Base-by-base conservation (phyloP, 331 rosid genomes). In the Dryas integrifolia region DNA sequence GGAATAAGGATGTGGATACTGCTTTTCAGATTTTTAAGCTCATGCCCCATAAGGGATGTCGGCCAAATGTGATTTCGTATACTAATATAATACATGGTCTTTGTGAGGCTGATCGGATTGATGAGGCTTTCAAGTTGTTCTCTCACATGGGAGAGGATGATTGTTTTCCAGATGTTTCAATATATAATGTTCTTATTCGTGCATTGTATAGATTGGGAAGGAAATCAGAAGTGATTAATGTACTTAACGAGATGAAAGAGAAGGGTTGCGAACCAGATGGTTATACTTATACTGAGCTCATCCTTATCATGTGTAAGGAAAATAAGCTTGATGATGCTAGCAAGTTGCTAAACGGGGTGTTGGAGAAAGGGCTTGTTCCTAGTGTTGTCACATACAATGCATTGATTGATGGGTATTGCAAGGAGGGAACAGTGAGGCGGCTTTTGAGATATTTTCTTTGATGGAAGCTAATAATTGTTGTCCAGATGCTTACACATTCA, bases 81-180 rank as follows among this genome's bases (percentile, higher is more conserved):
- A 62, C 59, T 7, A 61, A 40, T 51, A 7, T 73, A 4, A 62
- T 73, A 10, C 70, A 64, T 9, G 77, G 77, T 26, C 38, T 73
- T 52, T 73, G 77, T 62, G 77, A 62, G 67, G 77, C 77, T 13
- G 40, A 21, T 30, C 41, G 12, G 60, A 39, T 62, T 50, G 77
- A 1, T 4, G 70, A 73, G 50, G 77, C 77, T 4, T 41, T 62
- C 14, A 8, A 50, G 69, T 50, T 60, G 60, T 73, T 61, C 56
- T 26, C 14, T 15, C 58, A 16, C 13, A 55, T 74, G 79, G 79
- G 72, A 66, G 72, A 9, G 24, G 79, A 75, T 15, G 59, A 75
- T 39, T 58, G 67, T 44, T 39, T 21, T 5, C 68, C 68, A 0
- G 35, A 24, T 30, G 74, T 50, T 16, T 38, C 52, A 0, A 75